Evolutionary conservation across 139 green algal genomes (phyloP).

Genomic region (Micractinium sp.): DNA sequence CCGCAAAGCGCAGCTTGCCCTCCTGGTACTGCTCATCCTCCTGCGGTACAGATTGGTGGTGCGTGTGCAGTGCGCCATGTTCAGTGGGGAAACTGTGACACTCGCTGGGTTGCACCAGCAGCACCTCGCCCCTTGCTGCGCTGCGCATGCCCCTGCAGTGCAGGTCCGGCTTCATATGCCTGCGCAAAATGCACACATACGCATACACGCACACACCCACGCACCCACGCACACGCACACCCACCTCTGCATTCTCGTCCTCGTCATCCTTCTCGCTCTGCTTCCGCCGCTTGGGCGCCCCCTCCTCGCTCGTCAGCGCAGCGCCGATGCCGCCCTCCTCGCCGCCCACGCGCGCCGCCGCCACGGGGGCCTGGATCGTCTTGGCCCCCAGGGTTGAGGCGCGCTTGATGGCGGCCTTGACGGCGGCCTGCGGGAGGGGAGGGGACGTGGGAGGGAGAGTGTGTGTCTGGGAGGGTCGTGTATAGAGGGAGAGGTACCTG

Average conservation of each 20-base stretch:
- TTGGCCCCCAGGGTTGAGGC: slow-evolving; percentile 23
- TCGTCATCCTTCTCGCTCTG: slow-evolving; percentile 63
- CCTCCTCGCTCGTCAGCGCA: slow-evolving; percentile 22
- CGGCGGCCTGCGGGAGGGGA: slow-evolving; percentile 22
- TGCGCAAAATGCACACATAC: not conserved
- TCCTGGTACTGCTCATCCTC: slow-evolving; percentile 77
- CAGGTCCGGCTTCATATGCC: not conserved
- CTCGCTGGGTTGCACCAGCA: no score
- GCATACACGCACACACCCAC: no score
- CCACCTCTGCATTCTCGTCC: slow-evolving; percentile 69
- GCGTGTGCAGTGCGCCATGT: not conserved
- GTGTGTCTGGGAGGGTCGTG: not conserved
- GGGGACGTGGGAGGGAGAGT: not conserved
- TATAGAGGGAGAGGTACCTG: no score
- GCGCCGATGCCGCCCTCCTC: slow-evolving; percentile 45
- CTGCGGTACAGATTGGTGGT: slow-evolving; percentile 26
- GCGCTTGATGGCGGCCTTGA: slow-evolving; percentile 57
- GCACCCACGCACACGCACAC: no score
- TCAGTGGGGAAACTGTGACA: not conserved
- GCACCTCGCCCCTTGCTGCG: no score
- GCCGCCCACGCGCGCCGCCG: slow-evolving; percentile 28
- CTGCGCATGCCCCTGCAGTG: not conserved
- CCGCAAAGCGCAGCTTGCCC: slow-evolving; percentile 75
- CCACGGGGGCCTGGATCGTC: not conserved
- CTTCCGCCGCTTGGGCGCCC: not conserved